A percentile compares a stretch with the other conserved stretches of the same genome.
phyloP scores from a whole-genome alignment of 2,329 filamentous ascomycete species.

The Neocucurbitaria cava region DNA sequence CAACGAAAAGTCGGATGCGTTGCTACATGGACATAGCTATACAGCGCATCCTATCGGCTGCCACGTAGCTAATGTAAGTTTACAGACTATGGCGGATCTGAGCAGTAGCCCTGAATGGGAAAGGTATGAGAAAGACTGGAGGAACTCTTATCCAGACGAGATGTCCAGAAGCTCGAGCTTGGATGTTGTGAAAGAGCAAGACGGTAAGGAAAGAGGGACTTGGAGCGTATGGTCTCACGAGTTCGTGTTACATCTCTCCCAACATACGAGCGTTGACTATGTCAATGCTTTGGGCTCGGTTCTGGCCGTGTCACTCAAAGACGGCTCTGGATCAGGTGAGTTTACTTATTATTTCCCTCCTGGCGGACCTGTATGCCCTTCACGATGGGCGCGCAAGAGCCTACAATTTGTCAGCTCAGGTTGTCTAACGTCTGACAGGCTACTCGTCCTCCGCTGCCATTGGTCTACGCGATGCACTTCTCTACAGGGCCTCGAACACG shows the following conservation, averaged over 20 bases:
- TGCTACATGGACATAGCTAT: conserved; percentile 87
- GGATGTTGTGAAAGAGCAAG: background rate
- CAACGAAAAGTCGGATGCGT: conserved; percentile 76
- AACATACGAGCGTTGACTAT: conserved; percentile 63
- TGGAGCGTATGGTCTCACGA: conserved; percentile 76
- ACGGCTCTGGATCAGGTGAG: conserved; percentile 56
- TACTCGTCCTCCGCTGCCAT: conserved; percentile 65
- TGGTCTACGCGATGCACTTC: conserved; percentile 59
- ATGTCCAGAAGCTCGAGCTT: background rate
- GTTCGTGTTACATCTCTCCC: conserved; percentile 67
- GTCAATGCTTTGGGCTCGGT: conserved; percentile 79
- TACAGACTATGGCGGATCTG: conserved; percentile 60
- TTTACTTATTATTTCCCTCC: background rate
- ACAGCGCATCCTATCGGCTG: conserved; percentile 85
- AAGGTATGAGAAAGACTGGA: conserved; percentile 2
- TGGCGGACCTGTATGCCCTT: background rate
- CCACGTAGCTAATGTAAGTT: conserved; percentile 73
- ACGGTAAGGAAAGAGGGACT: background rate
- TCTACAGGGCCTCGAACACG: conserved; percentile 44
- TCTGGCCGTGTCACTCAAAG: conserved; percentile 68
- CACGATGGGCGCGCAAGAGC: background rate
- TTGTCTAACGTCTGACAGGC: conserved; percentile 42
- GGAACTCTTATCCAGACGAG: background rate
- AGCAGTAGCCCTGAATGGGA: conserved; percentile 13
- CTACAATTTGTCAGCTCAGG: background rate